phyloP scores from a whole-genome alignment of 148 eudicot species.

The Camellia sinensis region DNA sequence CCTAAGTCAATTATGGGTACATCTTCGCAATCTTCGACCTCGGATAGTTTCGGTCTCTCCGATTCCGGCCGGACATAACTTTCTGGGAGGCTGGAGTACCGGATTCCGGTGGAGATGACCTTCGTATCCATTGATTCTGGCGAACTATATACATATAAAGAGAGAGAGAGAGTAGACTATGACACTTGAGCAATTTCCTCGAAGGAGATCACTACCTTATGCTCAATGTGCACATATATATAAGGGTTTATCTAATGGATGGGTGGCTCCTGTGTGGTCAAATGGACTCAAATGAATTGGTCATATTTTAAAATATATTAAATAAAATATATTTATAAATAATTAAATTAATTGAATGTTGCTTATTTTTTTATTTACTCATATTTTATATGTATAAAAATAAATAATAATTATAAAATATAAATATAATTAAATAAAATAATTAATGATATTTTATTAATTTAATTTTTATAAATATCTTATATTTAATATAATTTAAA shows the following conservation, averaged over 20 bases:
- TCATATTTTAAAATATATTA: too few relatives aligned
- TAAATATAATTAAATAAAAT: too few relatives aligned
- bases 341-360: too few relatives aligned
- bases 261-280: too few relatives aligned
- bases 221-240: not conserved
- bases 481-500: too few relatives aligned
- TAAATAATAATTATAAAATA: too few relatives aligned
- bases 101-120: slow-evolving; percentile 56
- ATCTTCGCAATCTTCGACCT: slow-evolving; percentile 44
- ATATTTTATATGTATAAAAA: too few relatives aligned
- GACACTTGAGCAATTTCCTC: not conserved
- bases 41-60: slow-evolving; percentile 58
- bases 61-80: slow-evolving; percentile 63
- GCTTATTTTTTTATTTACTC: too few relatives aligned
- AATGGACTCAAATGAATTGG: too few relatives aligned
- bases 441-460: too few relatives aligned
- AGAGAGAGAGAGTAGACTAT: not conserved
- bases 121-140: slow-evolving; percentile 41
- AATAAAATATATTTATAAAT: too few relatives aligned
- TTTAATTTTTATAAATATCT: too few relatives aligned
- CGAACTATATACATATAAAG: not conserved
- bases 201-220: not conserved
- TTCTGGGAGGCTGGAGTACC: slow-evolving; percentile 40
- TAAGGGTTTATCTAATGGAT: not conserved
- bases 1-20: slow-evolving; percentile 66